Conservation (phyloP, 345 rosid species). For the Aquilaria sinensis region DNA sequence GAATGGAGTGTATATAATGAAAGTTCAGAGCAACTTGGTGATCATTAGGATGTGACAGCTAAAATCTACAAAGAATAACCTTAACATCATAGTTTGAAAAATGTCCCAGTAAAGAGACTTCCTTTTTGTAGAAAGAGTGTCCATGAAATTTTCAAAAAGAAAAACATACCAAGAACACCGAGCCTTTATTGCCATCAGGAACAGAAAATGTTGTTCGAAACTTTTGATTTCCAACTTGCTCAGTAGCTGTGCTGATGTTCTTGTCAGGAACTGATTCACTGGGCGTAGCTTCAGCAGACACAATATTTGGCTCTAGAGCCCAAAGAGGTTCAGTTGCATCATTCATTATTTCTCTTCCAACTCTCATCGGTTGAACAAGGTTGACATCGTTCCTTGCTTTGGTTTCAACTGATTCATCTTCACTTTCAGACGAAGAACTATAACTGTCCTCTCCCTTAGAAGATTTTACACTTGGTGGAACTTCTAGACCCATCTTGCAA, state of each 20-base stretch:
- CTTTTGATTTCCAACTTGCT: constrained; percentile 15
- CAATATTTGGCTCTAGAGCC: constrained; percentile 10
- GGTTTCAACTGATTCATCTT: constrained; percentile 14
- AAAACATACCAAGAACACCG: constrained; percentile 30
- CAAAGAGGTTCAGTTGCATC: constrained; percentile 11
- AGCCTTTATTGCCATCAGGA: constrained; percentile 16
- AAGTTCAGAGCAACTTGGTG: neutral
- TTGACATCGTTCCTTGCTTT: neutral
- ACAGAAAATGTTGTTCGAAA: constrained; percentile 1
- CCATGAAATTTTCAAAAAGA: neutral
- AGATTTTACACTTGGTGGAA: constrained; percentile 22
- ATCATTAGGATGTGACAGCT: neutral
- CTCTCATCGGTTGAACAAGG: constrained; percentile 13
- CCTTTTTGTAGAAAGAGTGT: neutral
- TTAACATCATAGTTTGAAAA: neutral
- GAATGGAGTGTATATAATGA: too few species aligned
- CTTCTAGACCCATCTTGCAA: constrained; percentile 50
- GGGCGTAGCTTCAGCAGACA: constrained; percentile 15
- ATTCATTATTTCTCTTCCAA: constrained; percentile 16
- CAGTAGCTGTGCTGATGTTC: constrained; percentile 4
- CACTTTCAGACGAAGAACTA: constrained; percentile 18
- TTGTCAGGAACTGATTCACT: constrained; percentile 22
- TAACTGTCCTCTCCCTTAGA: constrained; percentile 14
- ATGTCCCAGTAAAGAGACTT: neutral
- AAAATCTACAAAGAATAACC: neutral